Conservation (phyloP, 768 basidiomycete species). For the Suillus occidentalis region DNA sequence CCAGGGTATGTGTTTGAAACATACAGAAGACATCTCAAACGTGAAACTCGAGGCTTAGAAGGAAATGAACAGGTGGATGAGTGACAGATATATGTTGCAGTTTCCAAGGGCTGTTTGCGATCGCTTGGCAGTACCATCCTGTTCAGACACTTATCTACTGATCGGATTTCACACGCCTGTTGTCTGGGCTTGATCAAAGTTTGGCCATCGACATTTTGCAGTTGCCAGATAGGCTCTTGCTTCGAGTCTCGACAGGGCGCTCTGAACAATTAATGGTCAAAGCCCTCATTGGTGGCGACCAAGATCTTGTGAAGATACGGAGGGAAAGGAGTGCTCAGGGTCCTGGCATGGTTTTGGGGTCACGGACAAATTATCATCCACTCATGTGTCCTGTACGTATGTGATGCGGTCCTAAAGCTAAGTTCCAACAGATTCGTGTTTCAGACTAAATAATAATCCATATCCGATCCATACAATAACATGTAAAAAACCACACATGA, state of each 20-base stretch:
- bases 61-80: constrained; percentile 12
- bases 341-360: background rate
- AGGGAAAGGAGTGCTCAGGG: background rate
- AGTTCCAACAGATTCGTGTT: background rate
- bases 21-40: constrained; percentile 53
- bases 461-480: constrained; percentile 12
- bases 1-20: constrained; percentile 23
- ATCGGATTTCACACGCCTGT: constrained; percentile 72
- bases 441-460: constrained; percentile 20
- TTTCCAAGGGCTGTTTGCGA: constrained; percentile 12
- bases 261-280: background rate
- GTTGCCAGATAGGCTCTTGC: background rate
- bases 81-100: constrained; percentile 18
- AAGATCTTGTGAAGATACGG: background rate
- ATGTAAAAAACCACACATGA: constrained; percentile 18
- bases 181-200: constrained; percentile 1
- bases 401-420: background rate
- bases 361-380: background rate
- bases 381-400: background rate
- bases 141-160: constrained; percentile 24
- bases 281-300: background rate
- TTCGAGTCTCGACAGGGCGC: background rate
- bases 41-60: constrained; percentile 3
- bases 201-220: background rate
- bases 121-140: constrained; percentile 14